Conservation (phyloP, 2,329 filamentous ascomycete species). For the Chaetomiaceae sp. region DNA sequence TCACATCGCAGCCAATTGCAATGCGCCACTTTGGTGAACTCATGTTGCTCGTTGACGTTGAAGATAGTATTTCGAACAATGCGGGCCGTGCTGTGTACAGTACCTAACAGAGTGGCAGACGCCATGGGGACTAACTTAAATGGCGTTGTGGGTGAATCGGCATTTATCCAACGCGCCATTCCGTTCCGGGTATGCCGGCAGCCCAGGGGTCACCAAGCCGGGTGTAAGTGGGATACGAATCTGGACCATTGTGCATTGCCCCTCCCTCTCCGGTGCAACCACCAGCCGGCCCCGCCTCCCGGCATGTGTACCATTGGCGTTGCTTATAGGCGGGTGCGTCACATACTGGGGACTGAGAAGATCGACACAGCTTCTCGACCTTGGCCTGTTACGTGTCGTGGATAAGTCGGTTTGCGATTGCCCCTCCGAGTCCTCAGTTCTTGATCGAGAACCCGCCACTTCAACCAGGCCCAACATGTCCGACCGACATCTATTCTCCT, state of each 20-base stretch:
- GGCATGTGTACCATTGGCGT: constrained; percentile 22
- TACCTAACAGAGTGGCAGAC: not conserved
- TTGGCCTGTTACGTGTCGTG: not conserved
- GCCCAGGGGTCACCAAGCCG: constrained; percentile 9
- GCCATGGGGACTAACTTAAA: constrained; percentile 17
- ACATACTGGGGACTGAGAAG: not conserved
- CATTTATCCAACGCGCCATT: constrained; percentile 28
- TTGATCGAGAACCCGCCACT: not conserved
- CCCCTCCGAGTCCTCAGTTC: not conserved
- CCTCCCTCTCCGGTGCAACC: constrained; percentile 19
- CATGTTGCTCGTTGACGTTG: constrained; percentile 33
- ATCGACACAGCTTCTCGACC: not conserved
- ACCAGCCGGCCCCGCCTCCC: constrained; percentile 14
- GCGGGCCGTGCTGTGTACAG: not conserved
- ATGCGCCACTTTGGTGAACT: constrained; percentile 47
- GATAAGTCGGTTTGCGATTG: not conserved
- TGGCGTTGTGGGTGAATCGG: constrained; percentile 9
- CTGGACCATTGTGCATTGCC: constrained; percentile 20
- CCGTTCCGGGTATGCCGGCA: constrained; percentile 25
- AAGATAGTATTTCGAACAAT: not conserved
- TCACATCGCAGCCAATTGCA: constrained; percentile 51
- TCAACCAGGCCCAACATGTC: constrained; percentile 39
- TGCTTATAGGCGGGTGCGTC: constrained; percentile 7
- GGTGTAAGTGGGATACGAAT: constrained; percentile 13
- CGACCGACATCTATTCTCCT: constrained; percentile 49